A percentile compares a stretch with the other conserved stretches of the same genome.
phyloP scores from a whole-genome alignment of 2,329 filamentous ascomycete species.

The Xylariales sp. region DNA sequence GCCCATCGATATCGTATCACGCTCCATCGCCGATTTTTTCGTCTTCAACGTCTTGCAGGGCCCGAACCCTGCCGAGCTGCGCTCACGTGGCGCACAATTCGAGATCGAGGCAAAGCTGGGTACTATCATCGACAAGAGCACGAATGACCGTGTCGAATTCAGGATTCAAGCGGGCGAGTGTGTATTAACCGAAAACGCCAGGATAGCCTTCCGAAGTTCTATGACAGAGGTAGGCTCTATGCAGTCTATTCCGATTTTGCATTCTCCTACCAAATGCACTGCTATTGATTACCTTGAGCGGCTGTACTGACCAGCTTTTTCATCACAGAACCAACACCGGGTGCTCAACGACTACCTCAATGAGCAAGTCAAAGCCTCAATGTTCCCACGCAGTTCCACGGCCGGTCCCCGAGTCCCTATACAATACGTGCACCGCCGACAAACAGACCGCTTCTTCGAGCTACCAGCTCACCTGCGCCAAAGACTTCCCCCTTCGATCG shows the following conservation, averaged over 20 bases:
- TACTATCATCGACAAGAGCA: constrained; percentile 78
- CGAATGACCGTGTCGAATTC: constrained; percentile 74
- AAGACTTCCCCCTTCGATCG: constrained; percentile 72
- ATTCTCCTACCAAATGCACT: background rate
- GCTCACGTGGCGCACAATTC: constrained; percentile 75
- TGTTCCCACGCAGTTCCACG: constrained; percentile 65
- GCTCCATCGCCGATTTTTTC: constrained; percentile 82
- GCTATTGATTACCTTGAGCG: background rate
- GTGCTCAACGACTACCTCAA: constrained; percentile 89
- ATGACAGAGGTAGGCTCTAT: constrained; percentile 83
- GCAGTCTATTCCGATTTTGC: constrained; percentile 4
- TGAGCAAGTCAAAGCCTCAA: constrained; percentile 67
- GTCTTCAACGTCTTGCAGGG: constrained; percentile 76
- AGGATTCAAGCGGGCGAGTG: constrained; percentile 75
- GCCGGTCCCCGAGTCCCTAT: constrained; percentile 69
- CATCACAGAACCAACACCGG: constrained; percentile 77
- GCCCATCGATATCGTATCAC: constrained; percentile 80
- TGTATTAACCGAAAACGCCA: constrained; percentile 70
- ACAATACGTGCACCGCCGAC: constrained; percentile 82
- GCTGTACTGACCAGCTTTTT: constrained; percentile 16
- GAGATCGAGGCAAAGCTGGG: constrained; percentile 97
- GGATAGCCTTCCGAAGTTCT: constrained; percentile 81
- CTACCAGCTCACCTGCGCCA: constrained; percentile 70
- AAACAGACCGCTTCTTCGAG: constrained; percentile 86
- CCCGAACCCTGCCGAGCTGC: constrained; percentile 72